Evolutionary conservation across 495 filamentous ascomycete species (phyloP).

Genomic region (Lichina pygmaea): DNA sequence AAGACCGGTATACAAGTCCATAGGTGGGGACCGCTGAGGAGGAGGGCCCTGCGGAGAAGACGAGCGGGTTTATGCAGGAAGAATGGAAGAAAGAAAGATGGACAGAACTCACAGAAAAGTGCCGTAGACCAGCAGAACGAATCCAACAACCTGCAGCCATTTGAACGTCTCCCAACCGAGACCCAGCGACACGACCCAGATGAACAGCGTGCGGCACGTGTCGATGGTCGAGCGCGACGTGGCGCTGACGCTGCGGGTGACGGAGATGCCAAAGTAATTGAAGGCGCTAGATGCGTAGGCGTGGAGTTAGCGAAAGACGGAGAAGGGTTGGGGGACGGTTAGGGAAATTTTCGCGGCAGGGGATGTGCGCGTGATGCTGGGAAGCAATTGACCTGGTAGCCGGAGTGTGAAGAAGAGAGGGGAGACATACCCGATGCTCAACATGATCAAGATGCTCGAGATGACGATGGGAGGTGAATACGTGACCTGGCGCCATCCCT

Average conservation of each 20-base stretch:
- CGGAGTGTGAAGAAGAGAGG: not conserved
- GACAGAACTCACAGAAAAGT: constrained; percentile 34
- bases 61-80: not conserved
- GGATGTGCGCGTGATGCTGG: not conserved
- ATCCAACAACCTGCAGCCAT: constrained; percentile 81
- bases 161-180: constrained; percentile 97
- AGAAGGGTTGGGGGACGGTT: not conserved
- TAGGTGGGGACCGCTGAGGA: too few relatives aligned
- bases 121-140: constrained; percentile 75
- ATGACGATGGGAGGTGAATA: constrained; percentile 39
- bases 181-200: constrained; percentile 84
- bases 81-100: not conserved
- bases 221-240: constrained; percentile 89
- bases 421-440: constrained; percentile 63
- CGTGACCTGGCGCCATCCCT: constrained; percentile 56
- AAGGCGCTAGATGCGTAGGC: constrained; percentile 34
- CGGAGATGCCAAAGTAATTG: constrained; percentile 92
- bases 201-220: constrained; percentile 90
- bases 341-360: not conserved
- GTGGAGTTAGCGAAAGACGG: constrained; percentile 2
- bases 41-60: too few relatives aligned
- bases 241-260: constrained; percentile 67
- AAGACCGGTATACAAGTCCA: too few relatives aligned
- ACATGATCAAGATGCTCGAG: constrained; percentile 71
- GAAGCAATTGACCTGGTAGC: not conserved